A percentile compares a stretch with the other conserved stretches of the same genome.
phyloP scores from a whole-genome alignment of 768 basidiomycete genomes.

The Hebeloma cylindrosporum region DNA sequence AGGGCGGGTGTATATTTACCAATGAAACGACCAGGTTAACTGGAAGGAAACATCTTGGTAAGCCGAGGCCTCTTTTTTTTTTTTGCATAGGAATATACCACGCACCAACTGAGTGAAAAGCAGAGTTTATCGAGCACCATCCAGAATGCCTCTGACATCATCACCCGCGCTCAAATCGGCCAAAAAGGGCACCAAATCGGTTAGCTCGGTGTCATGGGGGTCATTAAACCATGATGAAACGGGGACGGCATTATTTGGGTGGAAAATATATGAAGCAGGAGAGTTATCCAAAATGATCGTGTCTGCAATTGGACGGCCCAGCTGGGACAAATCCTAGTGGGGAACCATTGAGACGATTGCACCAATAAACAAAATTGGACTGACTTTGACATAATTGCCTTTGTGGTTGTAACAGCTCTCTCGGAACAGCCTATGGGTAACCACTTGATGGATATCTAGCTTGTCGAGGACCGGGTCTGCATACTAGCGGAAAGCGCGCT shows the following conservation, averaged over 20 bases:
- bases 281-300: conserved; percentile 99
- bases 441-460: conserved; percentile 88
- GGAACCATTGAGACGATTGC: conserved; percentile 8
- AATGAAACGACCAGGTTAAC: conserved; percentile 6
- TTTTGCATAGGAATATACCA: too few species aligned
- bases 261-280: conserved; percentile 98
- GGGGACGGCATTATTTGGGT: conserved; percentile 98
- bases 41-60: too few species aligned
- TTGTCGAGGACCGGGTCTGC: conserved; percentile 99
- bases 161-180: conserved; percentile 81
- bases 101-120: too few species aligned
- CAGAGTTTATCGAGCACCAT: conserved; percentile 64
- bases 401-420: conserved; percentile 99
- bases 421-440: conserved; percentile 91
- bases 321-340: conserved; percentile 88
- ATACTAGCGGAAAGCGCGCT: conserved; percentile 62
- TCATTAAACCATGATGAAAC: conserved; percentile 99
- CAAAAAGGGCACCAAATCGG: conserved; percentile 93
- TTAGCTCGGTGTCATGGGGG: conserved; percentile 96
- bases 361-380: conserved; percentile 13
- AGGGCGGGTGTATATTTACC: conserved; percentile 16
- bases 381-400: conserved; percentile 98
- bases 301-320: conserved; percentile 90
- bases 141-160: conserved; percentile 90
- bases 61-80: too few species aligned